Conservation (phyloP, 1,284 basidiomycete species). For the Ceratobasidium sp. region DNA sequence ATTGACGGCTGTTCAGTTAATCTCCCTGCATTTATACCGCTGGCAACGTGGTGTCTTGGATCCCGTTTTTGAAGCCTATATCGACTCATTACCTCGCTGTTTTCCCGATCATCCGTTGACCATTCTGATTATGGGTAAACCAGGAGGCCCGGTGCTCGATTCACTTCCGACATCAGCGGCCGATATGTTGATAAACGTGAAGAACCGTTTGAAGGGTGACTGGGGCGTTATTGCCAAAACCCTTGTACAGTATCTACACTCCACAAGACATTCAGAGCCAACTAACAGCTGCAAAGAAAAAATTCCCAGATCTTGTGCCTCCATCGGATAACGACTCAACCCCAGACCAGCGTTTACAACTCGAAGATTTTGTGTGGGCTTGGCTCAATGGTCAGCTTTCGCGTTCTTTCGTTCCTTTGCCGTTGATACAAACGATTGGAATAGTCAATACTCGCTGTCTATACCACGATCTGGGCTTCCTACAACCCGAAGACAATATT, state of each 20-base stretch:
- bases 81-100: constrained; percentile 73
- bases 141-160: constrained; percentile 52
- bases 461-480: constrained; percentile 72
- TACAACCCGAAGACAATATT: constrained; percentile 70
- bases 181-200: constrained; percentile 62
- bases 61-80: constrained; percentile 76
- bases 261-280: neutral
- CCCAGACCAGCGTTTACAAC: neutral
- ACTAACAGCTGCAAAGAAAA: constrained; percentile 4
- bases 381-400: constrained; percentile 79
- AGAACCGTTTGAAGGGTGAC: constrained; percentile 68
- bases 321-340: constrained; percentile 59
- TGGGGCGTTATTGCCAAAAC: constrained; percentile 57
- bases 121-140: constrained; percentile 44
- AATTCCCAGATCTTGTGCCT: constrained; percentile 43
- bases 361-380: constrained; percentile 75
- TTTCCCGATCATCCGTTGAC: constrained; percentile 81
- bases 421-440: constrained; percentile 42
- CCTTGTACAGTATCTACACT: constrained; percentile 54
- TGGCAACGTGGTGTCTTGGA: constrained; percentile 57
- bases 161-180: constrained; percentile 65
- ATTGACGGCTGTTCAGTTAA: constrained; percentile 67
- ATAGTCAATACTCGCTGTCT: constrained; percentile 89
- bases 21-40: constrained; percentile 71
- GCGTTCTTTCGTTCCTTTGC: constrained; percentile 22